Conservation (phyloP, 352 stramenopile species). For the Phytophthora constricta region DNA sequence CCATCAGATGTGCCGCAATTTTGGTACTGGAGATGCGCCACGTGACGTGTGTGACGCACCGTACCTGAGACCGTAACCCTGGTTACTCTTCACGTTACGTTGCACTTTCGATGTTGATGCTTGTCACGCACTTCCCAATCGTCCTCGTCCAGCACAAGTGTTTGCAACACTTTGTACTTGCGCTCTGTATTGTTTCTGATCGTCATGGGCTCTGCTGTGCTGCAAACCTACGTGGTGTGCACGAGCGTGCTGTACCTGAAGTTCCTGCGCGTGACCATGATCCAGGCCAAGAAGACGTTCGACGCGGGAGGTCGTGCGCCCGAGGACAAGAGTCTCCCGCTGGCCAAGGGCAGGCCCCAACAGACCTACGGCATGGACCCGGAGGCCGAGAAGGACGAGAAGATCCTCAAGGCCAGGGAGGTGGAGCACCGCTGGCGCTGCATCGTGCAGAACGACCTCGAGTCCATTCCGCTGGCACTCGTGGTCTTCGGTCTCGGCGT, state of each 20-base stretch:
- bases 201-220: slow-evolving; percentile 33
- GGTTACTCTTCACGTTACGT: no score
- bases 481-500: slow-evolving; percentile 43
- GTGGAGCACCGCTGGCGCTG: slow-evolving; percentile 51
- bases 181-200: not conserved
- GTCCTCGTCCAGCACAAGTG: slow-evolving; percentile 18
- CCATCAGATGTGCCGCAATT: slow-evolving; percentile 16
- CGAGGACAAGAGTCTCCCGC: slow-evolving; percentile 51
- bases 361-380: slow-evolving; percentile 49
- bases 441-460: slow-evolving; percentile 57
- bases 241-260: slow-evolving; percentile 59
- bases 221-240: slow-evolving; percentile 60
- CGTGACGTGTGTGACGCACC: not conserved
- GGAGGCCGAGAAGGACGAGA: slow-evolving; percentile 38
- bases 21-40: slow-evolving; percentile 8
- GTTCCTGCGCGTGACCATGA: slow-evolving; percentile 52
- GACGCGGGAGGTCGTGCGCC: slow-evolving; percentile 46
- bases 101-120: no score
- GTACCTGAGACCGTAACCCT: not conserved
- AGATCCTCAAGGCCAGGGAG: slow-evolving; percentile 43
- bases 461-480: slow-evolving; percentile 52
- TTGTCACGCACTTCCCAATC: slow-evolving; percentile 23
- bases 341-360: slow-evolving; percentile 31
- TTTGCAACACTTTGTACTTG: not conserved
- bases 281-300: slow-evolving; percentile 64